Percentiles rank a stretch among this genome's conserved stretches.
Evolutionary conservation across 2,329 filamentous ascomycete genomes (phyloP).

Genomic region (Tolypocladium tundrense): DNA sequence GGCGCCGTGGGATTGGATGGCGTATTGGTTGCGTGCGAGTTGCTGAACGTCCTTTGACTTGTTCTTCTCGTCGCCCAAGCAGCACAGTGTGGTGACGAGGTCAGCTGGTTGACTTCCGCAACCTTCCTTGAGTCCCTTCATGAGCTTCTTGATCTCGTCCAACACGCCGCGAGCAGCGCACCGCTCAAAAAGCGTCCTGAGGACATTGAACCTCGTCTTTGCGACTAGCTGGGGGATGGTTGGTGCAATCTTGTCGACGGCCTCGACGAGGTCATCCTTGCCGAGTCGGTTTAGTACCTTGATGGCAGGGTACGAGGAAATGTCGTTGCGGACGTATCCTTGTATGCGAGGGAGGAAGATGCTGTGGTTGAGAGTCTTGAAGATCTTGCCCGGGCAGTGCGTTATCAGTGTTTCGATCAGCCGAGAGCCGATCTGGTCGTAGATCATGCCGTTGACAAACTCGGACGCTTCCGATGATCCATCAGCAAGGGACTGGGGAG

Average conservation of each 20-base stretch:
- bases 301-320: conserved; percentile 79
- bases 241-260: conserved; percentile 60
- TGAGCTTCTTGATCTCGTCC: conserved; percentile 37
- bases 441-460: conserved; percentile 80
- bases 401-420: conserved; percentile 79
- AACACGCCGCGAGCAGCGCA: conserved; percentile 58
- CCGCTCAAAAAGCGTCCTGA: conserved; percentile 75
- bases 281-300: conserved; percentile 73
- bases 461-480: conserved; percentile 59
- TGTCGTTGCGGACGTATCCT: conserved; percentile 77
- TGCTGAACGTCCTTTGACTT: conserved; percentile 26
- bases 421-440: conserved; percentile 82
- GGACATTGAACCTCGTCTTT: conserved; percentile 65
- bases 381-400: conserved; percentile 73
- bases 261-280: conserved; percentile 72
- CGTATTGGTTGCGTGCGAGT: conserved; percentile 44
- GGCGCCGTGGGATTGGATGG: conserved; percentile 59
- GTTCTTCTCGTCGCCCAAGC: conserved; percentile 26
- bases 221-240: conserved; percentile 64
- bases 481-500: conserved; percentile 57
- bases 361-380: conserved; percentile 76
- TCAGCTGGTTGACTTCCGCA: conserved; percentile 36
- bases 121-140: conserved; percentile 36
- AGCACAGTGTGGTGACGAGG: conserved; percentile 39
- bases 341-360: conserved; percentile 73